Percentiles rank a stretch among this genome's conserved stretches.
phyloP scores from a whole-genome alignment of 1,284 basidiomycete genomes.

The Sporisorium reilianum region DNA sequence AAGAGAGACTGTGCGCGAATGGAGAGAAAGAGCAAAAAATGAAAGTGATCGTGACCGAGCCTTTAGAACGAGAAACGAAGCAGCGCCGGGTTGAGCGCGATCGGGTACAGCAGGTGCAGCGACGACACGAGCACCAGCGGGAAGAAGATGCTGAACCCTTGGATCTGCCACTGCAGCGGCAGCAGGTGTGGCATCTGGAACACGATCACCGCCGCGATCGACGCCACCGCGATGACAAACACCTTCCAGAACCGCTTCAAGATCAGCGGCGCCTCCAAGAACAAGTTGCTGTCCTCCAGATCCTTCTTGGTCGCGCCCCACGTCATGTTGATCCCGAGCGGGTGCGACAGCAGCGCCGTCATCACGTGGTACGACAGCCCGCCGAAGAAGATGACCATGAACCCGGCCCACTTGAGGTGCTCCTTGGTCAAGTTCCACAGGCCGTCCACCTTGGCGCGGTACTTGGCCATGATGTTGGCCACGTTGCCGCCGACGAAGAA shows the following conservation, averaged over 20 bases:
- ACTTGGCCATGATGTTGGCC: constrained; percentile 79
- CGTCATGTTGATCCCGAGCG: constrained; percentile 85
- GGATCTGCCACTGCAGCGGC: constrained; percentile 75
- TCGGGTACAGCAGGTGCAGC: constrained; percentile 52
- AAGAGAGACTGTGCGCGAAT: neutral
- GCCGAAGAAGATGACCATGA: constrained; percentile 68
- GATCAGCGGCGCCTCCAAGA: constrained; percentile 85
- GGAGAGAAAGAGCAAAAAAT: too few relatives aligned
- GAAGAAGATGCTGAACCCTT: constrained; percentile 40
- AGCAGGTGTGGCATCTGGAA: constrained; percentile 70
- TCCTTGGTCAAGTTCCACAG: constrained; percentile 75
- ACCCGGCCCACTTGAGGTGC: constrained; percentile 81
- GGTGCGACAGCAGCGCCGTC: constrained; percentile 80
- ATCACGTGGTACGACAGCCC: constrained; percentile 71
- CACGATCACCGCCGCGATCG: constrained; percentile 71
- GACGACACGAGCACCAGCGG: constrained; percentile 13
- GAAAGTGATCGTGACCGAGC: too few relatives aligned
- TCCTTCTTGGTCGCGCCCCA: constrained; percentile 73
- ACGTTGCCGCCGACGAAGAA: constrained; percentile 81
- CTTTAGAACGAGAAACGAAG: constrained; percentile 56
- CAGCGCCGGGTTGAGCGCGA: constrained; percentile 53
- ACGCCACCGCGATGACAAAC: constrained; percentile 75
- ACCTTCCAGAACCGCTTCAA: constrained; percentile 68
- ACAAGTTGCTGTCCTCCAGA: constrained; percentile 76
- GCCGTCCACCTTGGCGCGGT: constrained; percentile 78